Evolutionary conservation across 2,329 filamentous ascomycete genomes (phyloP).

Genomic region (Ascochyta rabiei): DNA sequence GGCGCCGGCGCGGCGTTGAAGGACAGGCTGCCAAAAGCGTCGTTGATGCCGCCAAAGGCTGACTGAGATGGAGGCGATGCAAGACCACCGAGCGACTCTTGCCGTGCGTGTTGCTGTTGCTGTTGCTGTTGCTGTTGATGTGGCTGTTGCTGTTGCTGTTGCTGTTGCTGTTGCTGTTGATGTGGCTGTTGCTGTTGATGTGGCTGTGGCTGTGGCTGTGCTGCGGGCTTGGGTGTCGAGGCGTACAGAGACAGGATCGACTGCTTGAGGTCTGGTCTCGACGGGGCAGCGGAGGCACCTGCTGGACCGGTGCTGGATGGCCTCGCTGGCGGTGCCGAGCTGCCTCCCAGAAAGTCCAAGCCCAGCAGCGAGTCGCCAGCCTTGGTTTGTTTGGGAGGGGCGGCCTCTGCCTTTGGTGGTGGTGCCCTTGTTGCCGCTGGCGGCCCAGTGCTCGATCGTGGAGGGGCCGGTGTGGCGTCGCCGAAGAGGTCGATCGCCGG

Average conservation of each 20-base stretch:
- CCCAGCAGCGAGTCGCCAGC: slow-evolving; percentile 85
- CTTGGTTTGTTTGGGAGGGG: slow-evolving; percentile 67
- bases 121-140: no score
- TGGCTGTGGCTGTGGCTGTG: slow-evolving; percentile 54
- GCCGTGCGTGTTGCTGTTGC: slow-evolving; percentile 59
- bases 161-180: no score
- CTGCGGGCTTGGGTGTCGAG: slow-evolving; percentile 77
- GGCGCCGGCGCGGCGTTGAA: slow-evolving; percentile 59
- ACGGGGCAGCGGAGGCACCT: slow-evolving; percentile 62
- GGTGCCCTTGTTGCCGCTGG: slow-evolving; percentile 58
- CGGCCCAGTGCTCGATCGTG: slow-evolving; percentile 76
- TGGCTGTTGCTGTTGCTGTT: no score
- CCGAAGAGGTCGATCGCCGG: slow-evolving; percentile 77
- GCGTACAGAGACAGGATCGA: slow-evolving; percentile 96
- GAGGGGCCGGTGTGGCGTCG: slow-evolving; percentile 69
- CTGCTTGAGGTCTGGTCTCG: slow-evolving; percentile 92
- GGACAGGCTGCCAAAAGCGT: slow-evolving; percentile 77
- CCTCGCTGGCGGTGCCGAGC: slow-evolving; percentile 71
- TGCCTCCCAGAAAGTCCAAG: slow-evolving; percentile 81
- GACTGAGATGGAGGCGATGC: slow-evolving; percentile 55
- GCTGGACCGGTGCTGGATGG: slow-evolving; percentile 80
- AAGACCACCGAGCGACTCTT: slow-evolving; percentile 54
- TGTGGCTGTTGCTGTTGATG: no score
- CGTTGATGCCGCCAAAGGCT: slow-evolving; percentile 70
- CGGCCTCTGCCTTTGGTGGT: slow-evolving; percentile 69